These are phyloP conservation scores for Irpex sp. DNA, from an alignment of 1,284 basidiomycete genomes.

Conservation along the genomic window DNA sequence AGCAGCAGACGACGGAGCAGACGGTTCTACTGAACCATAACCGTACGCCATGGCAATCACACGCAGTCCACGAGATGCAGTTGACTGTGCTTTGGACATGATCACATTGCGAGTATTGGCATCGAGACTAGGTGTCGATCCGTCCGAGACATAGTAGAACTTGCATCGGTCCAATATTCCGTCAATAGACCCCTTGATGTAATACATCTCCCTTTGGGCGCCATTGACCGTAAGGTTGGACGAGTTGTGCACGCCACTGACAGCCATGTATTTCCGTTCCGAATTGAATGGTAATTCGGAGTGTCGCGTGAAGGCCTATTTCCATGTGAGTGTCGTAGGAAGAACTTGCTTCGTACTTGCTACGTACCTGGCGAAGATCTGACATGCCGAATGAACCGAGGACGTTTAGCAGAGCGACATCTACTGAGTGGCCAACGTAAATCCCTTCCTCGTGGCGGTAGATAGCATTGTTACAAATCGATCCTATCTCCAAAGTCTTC, in stretches of 20 bases:
- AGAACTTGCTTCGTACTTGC: background rate
- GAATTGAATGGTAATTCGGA: constrained; percentile 89
- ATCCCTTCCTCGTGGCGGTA: constrained; percentile 67
- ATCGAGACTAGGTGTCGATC: constrained; percentile 76
- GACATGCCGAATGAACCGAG: constrained; percentile 64
- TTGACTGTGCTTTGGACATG: constrained; percentile 59
- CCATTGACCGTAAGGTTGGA: constrained; percentile 32
- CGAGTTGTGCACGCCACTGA: constrained; percentile 61
- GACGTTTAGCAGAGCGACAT: constrained; percentile 87
- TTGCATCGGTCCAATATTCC: constrained; percentile 81
- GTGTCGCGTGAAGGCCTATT: constrained; percentile 64
- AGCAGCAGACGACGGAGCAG: constrained; percentile 21
- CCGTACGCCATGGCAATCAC: constrained; percentile 91
- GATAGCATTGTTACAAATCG: constrained; percentile 68
- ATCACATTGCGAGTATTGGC: constrained; percentile 61
- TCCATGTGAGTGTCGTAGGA: too few species aligned
- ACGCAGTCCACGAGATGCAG: constrained; percentile 75
- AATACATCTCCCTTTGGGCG: constrained; percentile 60
- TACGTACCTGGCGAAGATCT: constrained; percentile 66
- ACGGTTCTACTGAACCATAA: constrained; percentile 49
- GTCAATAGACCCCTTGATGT: constrained; percentile 92
- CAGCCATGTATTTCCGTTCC: constrained; percentile 89
- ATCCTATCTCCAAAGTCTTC: constrained; percentile 62
- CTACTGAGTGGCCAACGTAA: constrained; percentile 87
- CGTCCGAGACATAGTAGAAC: constrained; percentile 84